Conservation (phyloP, 352 stramenopile species). For the Hyaloperonospora arabidopsidis region DNA sequence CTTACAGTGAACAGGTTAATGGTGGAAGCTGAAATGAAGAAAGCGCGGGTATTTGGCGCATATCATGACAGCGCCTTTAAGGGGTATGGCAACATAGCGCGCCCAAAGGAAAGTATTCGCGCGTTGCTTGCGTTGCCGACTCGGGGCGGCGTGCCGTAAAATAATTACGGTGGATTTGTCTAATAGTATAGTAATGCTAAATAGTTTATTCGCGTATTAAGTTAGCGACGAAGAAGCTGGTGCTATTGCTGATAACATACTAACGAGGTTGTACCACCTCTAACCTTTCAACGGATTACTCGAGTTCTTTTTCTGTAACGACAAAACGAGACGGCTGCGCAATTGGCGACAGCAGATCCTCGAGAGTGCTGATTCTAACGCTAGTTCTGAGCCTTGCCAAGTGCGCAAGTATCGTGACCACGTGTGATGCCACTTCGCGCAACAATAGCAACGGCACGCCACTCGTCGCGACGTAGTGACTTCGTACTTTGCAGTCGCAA, state of each 20-base stretch:
- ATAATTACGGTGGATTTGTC: conserved; percentile 11
- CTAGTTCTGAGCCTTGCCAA: conserved; percentile 9
- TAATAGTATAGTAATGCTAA: conserved; percentile 16
- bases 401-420: conserved; percentile 14
- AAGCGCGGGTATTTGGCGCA: conserved; percentile 53
- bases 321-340: conserved; percentile 21
- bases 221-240: not conserved
- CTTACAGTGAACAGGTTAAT: conserved; percentile 52
- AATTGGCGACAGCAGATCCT: conserved; percentile 20
- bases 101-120: conserved; percentile 63
- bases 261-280: too few relatives aligned
- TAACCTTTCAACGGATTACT: too few relatives aligned
- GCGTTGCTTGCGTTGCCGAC: conserved; percentile 36
- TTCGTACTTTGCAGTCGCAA: too few relatives aligned
- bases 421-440: conserved; percentile 4
- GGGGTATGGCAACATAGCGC: conserved; percentile 51
- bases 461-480: not conserved
- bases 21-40: conserved; percentile 62
- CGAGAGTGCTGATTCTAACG: conserved; percentile 8
- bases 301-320: conserved; percentile 6
- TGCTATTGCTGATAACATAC: too few relatives aligned
- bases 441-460: conserved; percentile 2
- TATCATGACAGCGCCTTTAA: conserved; percentile 76
- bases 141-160: conserved; percentile 17
- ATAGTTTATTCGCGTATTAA: conserved; percentile 4